Evolutionary conservation across 2,329 filamentous ascomycete genomes (phyloP), one percentile per base, ranked within the genome.

Genomic region (Ophiocordyceps australis): DNA sequence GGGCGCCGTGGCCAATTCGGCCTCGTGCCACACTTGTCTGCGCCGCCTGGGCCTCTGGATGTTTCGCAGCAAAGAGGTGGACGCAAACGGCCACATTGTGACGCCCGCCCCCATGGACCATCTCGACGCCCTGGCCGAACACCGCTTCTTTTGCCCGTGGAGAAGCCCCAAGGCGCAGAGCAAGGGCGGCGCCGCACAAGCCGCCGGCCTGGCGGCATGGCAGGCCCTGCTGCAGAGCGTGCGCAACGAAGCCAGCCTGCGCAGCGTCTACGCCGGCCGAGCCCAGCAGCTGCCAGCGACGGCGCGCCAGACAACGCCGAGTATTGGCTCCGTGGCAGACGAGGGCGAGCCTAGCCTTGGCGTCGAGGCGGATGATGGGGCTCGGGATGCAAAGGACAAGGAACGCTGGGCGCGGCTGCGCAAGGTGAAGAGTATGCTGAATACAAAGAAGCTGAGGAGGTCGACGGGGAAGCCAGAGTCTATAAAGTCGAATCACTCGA

Each of bases 31-130:
- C 30, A 79, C 81, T 13, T 98, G 89, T 45, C 78, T 92, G 41
- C 73, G 89, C 31, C 72, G 85, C 2, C 59, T 95, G 1, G 89
- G 89, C 0, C 60, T 98, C 3, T 98, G 89, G 89, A 76, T 98
- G 58, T 95, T 92, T 47, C 77, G 73, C 41, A 74, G 73, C 46
- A 83, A 74, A 47, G 66, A 69, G 38, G 64, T 76, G 17, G 62
- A 68, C 30, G 53, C 56, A 2, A 49, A 53, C 11, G 60, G 59
- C 0, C 49, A 60, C 19, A 52, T 72, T 8, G 47, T 74, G 9
- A 57, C 65, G 5, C 62, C 65, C 2, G 65, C 72, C 3, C 63
- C 65, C 2, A 74, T 78, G 60, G 64, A 68, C 35, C 57, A 66
- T 29, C 59, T 89, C 2, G 73, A 86, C 40, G 69, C 72, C 5